Evolutionary conservation across 1,284 basidiomycete genomes (phyloP).

Genomic region (Puccinia brachypodii): DNA sequence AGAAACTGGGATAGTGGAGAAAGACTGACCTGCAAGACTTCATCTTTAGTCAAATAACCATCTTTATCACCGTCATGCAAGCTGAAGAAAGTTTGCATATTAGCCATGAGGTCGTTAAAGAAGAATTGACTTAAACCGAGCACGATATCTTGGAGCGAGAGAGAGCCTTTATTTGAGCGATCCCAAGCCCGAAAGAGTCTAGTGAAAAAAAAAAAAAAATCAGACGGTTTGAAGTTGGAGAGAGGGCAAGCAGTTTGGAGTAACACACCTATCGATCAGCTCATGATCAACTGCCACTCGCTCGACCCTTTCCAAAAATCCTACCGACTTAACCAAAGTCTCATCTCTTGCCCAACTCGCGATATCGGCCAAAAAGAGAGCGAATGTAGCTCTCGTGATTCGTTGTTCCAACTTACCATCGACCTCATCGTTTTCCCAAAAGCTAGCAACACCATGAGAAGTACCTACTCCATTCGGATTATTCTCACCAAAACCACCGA

Average conservation of each 20-base stretch:
- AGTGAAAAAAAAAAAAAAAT: conserved; percentile 55
- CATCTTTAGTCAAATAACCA: conserved; percentile 90
- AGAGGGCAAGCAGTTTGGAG: neutral
- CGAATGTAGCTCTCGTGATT: conserved; percentile 83
- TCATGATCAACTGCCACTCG: conserved; percentile 78
- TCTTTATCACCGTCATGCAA: conserved; percentile 95
- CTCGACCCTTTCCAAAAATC: conserved; percentile 77
- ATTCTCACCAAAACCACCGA: conserved; percentile 24
- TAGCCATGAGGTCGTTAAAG: conserved; percentile 95
- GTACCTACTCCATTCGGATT: conserved; percentile 44
- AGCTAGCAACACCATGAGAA: conserved; percentile 43
- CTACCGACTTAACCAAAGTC: conserved; percentile 80
- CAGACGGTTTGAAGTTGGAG: neutral
- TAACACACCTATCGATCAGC: conserved; percentile 61
- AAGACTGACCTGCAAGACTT: conserved; percentile 86
- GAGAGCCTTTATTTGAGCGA: conserved; percentile 70
- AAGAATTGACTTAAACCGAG: conserved; percentile 85
- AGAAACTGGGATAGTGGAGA: conserved; percentile 80
- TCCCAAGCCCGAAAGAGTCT: conserved; percentile 92
- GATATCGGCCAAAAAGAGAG: conserved; percentile 84
- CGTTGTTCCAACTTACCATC: conserved; percentile 83
- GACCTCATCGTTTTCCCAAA: conserved; percentile 58
- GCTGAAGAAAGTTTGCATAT: conserved; percentile 98
- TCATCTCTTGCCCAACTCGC: conserved; percentile 96
- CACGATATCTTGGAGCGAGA: conserved; percentile 76